Conservation (phyloP, 2,329 filamentous ascomycete species). For the Pestalotiopsis sp. region DNA sequence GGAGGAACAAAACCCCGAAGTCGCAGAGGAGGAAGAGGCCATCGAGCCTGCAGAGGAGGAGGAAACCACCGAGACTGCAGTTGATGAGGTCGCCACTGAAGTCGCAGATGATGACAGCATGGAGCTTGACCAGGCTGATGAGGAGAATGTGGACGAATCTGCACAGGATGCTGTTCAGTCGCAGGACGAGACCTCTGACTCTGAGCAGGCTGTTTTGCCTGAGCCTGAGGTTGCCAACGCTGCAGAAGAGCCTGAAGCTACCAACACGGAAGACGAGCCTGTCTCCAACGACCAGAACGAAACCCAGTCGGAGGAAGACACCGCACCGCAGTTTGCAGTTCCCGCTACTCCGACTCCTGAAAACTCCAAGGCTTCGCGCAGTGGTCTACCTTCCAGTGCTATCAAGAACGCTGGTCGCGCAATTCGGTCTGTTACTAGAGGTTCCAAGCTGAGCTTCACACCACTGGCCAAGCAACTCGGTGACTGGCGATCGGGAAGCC, state of each 20-base stretch:
- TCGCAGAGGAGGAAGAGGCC: not conserved
- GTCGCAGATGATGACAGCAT: not conserved
- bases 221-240: conserved; percentile 51
- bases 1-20: not conserved
- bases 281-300: conserved; percentile 32
- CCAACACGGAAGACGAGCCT: conserved; percentile 59
- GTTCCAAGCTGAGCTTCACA: conserved; percentile 58
- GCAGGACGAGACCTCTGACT: conserved; percentile 37
- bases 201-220: conserved; percentile 51
- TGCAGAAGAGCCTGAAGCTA: conserved; percentile 54
- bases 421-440: conserved; percentile 31
- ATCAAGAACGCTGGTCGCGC: conserved; percentile 29
- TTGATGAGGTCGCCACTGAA: not conserved
- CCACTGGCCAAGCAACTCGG: conserved; percentile 64
- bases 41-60: not conserved
- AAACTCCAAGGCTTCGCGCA: conserved; percentile 23
- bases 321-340: conserved; percentile 30
- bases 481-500: conserved; percentile 65
- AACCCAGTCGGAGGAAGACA: conserved; percentile 25
- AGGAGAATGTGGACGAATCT: conserved; percentile 27
- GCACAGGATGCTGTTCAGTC: conserved; percentile 30
- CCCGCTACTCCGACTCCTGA: conserved; percentile 46
- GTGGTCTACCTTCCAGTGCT: conserved; percentile 26
- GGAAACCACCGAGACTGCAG: not conserved
- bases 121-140: conserved; percentile 5